Conservation (phyloP, 2,329 filamentous ascomycete genomes). For the Capronia epimyces region DNA sequence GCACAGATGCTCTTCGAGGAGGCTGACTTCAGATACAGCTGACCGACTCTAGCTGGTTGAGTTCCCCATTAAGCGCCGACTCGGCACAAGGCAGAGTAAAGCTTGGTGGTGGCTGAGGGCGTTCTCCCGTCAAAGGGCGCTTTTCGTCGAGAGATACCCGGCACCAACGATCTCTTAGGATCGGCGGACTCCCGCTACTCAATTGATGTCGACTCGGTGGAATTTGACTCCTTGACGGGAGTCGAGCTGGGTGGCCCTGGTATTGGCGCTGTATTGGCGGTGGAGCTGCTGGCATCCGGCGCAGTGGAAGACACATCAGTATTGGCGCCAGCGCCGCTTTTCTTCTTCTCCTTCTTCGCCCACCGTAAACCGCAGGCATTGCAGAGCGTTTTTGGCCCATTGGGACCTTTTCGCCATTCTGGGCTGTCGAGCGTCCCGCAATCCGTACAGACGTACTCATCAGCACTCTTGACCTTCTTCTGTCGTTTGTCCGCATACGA, state of each 20-base stretch:
- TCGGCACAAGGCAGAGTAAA: too few species aligned
- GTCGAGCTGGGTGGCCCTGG: neutral
- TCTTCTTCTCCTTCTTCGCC: slow-evolving; percentile 73
- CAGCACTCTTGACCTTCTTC: slow-evolving; percentile 71
- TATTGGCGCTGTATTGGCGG: neutral
- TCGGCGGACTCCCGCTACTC: neutral
- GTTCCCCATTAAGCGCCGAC: too few species aligned
- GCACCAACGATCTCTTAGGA: neutral
- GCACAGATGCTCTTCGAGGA: neutral
- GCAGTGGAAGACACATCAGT: slow-evolving; percentile 3
- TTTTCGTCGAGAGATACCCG: too few species aligned
- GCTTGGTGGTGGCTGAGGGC: too few species aligned
- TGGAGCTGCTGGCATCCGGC: neutral
- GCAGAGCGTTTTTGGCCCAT: slow-evolving; percentile 87
- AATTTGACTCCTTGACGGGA: slow-evolving; percentile 4
- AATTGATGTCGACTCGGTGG: neutral
- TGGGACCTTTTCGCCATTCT: slow-evolving; percentile 92
- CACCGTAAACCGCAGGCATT: slow-evolving; percentile 83
- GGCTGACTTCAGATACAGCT: too few species aligned
- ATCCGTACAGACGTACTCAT: slow-evolving; percentile 94
- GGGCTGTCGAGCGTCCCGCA: slow-evolving; percentile 92
- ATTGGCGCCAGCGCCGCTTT: slow-evolving; percentile 19
- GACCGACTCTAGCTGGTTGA: too few species aligned
- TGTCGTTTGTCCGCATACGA: slow-evolving; percentile 60
- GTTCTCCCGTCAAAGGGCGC: too few species aligned